These are phyloP conservation scores for Astrothelium subdiscretum DNA, from an alignment of 495 filamentous ascomycete genomes.

Conservation along the genomic window DNA sequence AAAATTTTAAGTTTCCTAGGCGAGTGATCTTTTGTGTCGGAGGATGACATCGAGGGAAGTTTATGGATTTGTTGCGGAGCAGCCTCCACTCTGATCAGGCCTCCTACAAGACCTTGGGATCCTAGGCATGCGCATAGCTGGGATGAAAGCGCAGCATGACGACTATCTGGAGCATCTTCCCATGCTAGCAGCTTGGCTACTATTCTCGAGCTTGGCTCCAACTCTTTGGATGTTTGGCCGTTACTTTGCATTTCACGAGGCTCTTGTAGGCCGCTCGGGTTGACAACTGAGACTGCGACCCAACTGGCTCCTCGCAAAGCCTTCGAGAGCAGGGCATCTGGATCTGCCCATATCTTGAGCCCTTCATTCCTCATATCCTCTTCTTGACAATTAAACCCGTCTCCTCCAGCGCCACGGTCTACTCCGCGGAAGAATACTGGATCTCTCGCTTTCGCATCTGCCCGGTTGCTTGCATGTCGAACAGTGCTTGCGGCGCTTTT, in stretches of 20 bases:
- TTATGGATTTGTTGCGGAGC: conserved; percentile 40
- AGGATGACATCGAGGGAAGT: background rate
- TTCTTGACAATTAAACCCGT: conserved; percentile 61
- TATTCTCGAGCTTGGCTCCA: conserved; percentile 53
- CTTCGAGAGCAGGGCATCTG: conserved; percentile 53
- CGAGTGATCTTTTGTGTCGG: background rate
- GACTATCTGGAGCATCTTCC: conserved; percentile 75
- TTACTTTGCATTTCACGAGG: conserved; percentile 56
- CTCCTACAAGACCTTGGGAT: conserved; percentile 65
- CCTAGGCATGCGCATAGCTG: conserved; percentile 60
- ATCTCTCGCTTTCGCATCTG: conserved; percentile 21
- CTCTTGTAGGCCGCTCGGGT: conserved; percentile 64
- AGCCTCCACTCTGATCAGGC: conserved; percentile 71
- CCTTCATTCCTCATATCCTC: conserved; percentile 44
- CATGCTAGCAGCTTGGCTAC: conserved; percentile 65
- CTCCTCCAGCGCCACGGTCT: conserved; percentile 49
- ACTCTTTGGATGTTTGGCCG: conserved; percentile 34
- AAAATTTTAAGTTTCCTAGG: conserved; percentile 43
- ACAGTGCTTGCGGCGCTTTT: conserved; percentile 61
- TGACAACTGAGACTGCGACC: conserved; percentile 65
- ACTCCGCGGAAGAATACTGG: conserved; percentile 53
- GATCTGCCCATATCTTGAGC: conserved; percentile 73
- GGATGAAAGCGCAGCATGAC: conserved; percentile 66
- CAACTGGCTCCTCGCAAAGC: conserved; percentile 61
- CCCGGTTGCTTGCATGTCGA: conserved; percentile 37